Base-by-base conservation (phyloP, 176 grass and related monocot genomes). In the maize (Zea mays) region DNA sequence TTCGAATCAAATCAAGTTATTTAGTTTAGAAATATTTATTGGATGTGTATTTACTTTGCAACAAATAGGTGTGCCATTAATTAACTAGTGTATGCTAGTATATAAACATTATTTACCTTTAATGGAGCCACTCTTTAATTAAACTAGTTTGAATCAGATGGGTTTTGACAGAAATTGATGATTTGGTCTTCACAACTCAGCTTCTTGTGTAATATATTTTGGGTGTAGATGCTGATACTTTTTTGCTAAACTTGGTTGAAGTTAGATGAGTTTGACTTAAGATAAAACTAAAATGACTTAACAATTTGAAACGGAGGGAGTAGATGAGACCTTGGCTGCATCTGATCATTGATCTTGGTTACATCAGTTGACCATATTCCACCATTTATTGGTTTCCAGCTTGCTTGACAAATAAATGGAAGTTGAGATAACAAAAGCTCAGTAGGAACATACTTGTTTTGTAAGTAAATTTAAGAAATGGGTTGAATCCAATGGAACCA, bases 41-140 rank as follows among this genome's bases (percentile, higher is more conserved):
- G 42, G 10, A 33, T 47, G 10, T 62, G 21, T 49, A 16, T 46
- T 71, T 71, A 50, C 6, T 71, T 70, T 35, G 11, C 12, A 34
- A 71, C 68, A 35, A 35, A 48, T 11, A 77, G 46, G 54, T 43
- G 33, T 71, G 66, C 10, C 5, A 20, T 71, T 49, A 77, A 36
- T 67, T 75, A 67, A n/a, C 40, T 83, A 67, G 49, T 17, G 42
- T 46, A 55, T 67, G 13, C 40, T 83, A 67, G 49, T 17, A 34
- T 46, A 55, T 67, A 54, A 16, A 66, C 34, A 75, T 10, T 51
- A 56, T 19, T 56, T 55, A n/a, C 52, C 14, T 51, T 15, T 51
- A 51, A 14, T 15, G 49, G 14, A 14, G 52, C 17, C 52, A 56
- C 17, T 55, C 52, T 72, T 5, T 54, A 8, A 6, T 51, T 16